Conservation (phyloP, 2,329 filamentous ascomycete genomes). For the Zasmidium angulare region DNA sequence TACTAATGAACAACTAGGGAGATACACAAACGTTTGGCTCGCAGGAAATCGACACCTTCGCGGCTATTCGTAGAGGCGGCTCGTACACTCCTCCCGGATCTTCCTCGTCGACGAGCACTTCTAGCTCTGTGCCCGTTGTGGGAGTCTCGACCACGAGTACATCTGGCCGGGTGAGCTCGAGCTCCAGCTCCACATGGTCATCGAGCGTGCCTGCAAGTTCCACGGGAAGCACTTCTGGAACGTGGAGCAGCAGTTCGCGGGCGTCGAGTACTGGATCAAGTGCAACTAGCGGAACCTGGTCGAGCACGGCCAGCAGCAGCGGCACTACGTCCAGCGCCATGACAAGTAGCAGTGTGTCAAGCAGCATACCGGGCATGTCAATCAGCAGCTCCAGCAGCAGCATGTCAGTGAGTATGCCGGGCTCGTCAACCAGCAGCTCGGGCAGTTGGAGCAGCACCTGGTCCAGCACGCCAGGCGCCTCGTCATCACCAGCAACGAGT, state of each 20-base stretch:
- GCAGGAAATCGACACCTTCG: not conserved
- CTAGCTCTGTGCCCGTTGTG: not conserved
- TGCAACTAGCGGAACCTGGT: not conserved
- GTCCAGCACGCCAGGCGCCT: not conserved
- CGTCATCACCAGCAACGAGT: not conserved
- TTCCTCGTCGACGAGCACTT: not conserved
- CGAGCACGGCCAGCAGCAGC: not conserved
- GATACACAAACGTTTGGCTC: not conserved
- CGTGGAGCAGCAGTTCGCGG: not conserved
- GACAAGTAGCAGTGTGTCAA: not conserved
- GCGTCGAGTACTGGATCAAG: not conserved
- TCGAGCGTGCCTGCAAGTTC: not conserved
- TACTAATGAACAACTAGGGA: not conserved
- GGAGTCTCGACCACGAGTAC: not conserved
- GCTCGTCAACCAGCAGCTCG: not conserved
- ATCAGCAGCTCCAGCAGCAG: not conserved
- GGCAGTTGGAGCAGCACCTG: too few species aligned
- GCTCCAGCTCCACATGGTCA: not conserved
- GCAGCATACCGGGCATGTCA: not conserved
- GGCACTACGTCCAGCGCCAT: not conserved
- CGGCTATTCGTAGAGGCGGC: not conserved
- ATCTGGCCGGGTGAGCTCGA: not conserved
- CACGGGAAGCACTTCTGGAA: not conserved
- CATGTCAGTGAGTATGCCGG: not conserved
- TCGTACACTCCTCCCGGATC: not conserved